A percentile compares a stretch with the other conserved stretches of the same genome.
These are phyloP conservation scores for Trametes polyzona DNA, from an alignment of 1,284 basidiomycete genomes.

Conservation along the genomic window DNA sequence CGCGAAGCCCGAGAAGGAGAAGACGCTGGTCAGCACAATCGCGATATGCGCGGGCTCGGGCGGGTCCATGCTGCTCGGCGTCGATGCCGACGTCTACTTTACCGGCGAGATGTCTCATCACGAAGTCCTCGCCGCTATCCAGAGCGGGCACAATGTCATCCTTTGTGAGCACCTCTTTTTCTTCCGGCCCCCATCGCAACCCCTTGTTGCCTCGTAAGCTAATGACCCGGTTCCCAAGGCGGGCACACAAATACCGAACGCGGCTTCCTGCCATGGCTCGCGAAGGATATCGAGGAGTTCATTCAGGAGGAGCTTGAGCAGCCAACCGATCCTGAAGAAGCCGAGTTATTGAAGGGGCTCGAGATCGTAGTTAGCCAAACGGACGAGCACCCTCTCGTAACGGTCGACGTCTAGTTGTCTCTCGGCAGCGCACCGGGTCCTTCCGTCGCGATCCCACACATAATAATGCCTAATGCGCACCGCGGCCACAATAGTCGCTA, in stretches of 20 bases:
- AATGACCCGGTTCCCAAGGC: constrained; percentile 26
- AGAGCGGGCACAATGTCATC: constrained; percentile 74
- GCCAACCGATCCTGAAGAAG: constrained; percentile 32
- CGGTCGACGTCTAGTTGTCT: constrained; percentile 33
- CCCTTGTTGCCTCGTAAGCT: not conserved
- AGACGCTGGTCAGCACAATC: constrained; percentile 47
- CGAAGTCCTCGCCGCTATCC: constrained; percentile 79
- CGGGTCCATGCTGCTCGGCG: constrained; percentile 70
- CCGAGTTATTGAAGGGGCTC: constrained; percentile 32
- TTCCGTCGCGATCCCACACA: constrained; percentile 4
- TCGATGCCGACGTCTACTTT: constrained; percentile 80
- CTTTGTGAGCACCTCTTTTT: constrained; percentile 57
- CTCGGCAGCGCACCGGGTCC: not conserved
- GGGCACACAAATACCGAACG: constrained; percentile 86
- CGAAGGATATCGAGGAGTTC: constrained; percentile 60
- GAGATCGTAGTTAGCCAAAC: constrained; percentile 61
- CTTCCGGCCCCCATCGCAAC: too few species aligned
- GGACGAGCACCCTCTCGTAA: constrained; percentile 64
- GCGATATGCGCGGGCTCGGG: constrained; percentile 90
- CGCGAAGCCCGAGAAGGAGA: constrained; percentile 39
- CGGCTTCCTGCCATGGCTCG: constrained; percentile 78
- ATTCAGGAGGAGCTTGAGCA: constrained; percentile 40
- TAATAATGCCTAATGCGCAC: not conserved
- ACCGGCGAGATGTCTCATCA: constrained; percentile 95
- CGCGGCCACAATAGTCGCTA: not conserved